Percentiles rank a stretch among this genome's conserved stretches.
These are phyloP conservation scores for Metschnikowia chrysomelidarum DNA, from an alignment of 805 yeast species.

Conservation along the genomic window DNA sequence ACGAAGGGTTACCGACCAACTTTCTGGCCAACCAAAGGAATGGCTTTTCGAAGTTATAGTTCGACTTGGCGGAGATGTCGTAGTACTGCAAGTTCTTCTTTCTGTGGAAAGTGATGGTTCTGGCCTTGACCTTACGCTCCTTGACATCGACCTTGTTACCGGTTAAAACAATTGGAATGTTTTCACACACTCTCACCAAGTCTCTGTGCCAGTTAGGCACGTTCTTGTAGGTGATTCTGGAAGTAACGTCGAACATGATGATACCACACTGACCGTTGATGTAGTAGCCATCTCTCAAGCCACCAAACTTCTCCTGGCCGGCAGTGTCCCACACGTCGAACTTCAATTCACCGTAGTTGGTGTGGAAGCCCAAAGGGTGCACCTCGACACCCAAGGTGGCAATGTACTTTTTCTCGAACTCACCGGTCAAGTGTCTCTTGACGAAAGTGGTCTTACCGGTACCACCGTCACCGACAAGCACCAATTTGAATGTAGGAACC, in stretches of 20 bases:
- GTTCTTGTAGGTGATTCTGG: conserved; percentile 98
- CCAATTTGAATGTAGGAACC: conserved; percentile 97
- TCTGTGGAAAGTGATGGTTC: conserved; percentile 99
- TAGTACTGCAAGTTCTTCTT: conserved; percentile 99
- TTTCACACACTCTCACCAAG: conserved; percentile 98
- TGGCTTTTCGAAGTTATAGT: conserved; percentile 99
- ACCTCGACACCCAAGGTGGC: conserved; percentile 99
- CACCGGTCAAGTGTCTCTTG: conserved; percentile 99
- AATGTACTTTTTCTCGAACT: conserved; percentile 97
- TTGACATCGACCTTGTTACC: conserved; percentile 99
- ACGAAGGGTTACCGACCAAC: conserved; percentile 95
- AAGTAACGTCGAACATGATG: conserved; percentile 99
- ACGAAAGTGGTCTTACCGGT: conserved; percentile 99
- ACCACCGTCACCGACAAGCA: conserved; percentile 99
- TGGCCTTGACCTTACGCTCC: conserved; percentile 99
- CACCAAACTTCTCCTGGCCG: conserved; percentile 99
- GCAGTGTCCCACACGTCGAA: conserved; percentile 99
- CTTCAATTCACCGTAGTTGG: conserved; percentile 97
- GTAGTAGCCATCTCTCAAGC: conserved; percentile 99
- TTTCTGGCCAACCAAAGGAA: conserved; percentile 99
- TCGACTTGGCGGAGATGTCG: conserved; percentile 99
- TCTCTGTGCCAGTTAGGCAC: conserved; percentile 99
- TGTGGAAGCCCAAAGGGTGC: conserved; percentile 96
- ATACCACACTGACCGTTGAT: conserved; percentile 99
- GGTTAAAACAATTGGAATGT: conserved; percentile 97